Percentiles rank a stretch among this genome's conserved stretches.
phyloP scores from a whole-genome alignment of 2,329 filamentous ascomycete species.

The Aspergillus chevalieri region DNA sequence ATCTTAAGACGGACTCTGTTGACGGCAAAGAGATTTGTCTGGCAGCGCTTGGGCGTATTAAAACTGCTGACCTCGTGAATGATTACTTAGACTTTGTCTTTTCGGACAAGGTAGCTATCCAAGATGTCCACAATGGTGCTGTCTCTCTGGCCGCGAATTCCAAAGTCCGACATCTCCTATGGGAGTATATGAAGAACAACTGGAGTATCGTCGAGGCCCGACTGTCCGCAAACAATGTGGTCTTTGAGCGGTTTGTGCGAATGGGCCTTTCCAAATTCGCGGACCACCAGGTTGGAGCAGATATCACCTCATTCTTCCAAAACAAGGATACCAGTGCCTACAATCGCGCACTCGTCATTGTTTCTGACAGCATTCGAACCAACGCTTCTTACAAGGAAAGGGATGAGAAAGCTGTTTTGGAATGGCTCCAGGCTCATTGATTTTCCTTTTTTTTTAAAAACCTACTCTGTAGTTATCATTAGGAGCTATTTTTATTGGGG shows the following conservation, averaged over 20 bases:
- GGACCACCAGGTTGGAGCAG: slow-evolving; percentile 60
- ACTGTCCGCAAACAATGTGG: slow-evolving; percentile 73
- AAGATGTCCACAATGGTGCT: slow-evolving; percentile 82
- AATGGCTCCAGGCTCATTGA: slow-evolving; percentile 66
- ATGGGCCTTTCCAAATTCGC: slow-evolving; percentile 73
- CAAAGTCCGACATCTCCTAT: slow-evolving; percentile 66
- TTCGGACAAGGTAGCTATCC: slow-evolving; percentile 74
- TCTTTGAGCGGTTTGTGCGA: slow-evolving; percentile 83
- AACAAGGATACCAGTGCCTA: slow-evolving; percentile 80
- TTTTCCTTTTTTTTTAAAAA: slow-evolving; percentile 37
- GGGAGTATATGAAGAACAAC: slow-evolving; percentile 78
- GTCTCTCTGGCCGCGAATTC: slow-evolving; percentile 66
- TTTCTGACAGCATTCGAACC: slow-evolving; percentile 77
- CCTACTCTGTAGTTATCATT: background rate
- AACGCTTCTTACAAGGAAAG: slow-evolving; percentile 76
- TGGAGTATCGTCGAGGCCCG: slow-evolving; percentile 69
- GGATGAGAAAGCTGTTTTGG: slow-evolving; percentile 65
- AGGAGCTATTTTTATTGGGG: too few species aligned
- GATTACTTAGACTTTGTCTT: slow-evolving; percentile 68
- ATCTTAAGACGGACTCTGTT: slow-evolving; percentile 71
- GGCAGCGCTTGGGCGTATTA: slow-evolving; percentile 66
- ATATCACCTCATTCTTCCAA: slow-evolving; percentile 80
- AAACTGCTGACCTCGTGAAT: slow-evolving; percentile 61
- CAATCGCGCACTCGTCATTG: slow-evolving; percentile 76
- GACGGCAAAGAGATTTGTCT: slow-evolving; percentile 88